phyloP scores from a whole-genome alignment of 2,329 filamentous ascomycete species.

The Fusarium anguioides region DNA sequence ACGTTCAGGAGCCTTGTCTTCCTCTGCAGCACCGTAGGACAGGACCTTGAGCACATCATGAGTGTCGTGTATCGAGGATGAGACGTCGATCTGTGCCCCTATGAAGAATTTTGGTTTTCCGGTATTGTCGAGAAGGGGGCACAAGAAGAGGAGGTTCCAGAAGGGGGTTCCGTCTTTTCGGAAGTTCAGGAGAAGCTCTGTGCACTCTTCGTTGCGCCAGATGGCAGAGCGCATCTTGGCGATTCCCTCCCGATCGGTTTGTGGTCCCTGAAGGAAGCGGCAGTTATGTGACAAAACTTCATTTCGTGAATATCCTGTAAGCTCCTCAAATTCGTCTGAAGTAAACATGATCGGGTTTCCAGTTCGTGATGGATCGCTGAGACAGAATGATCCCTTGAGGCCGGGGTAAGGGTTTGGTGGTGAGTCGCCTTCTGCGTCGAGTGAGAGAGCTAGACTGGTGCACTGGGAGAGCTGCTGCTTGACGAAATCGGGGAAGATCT shows the following conservation, averaged over 20 bases:
- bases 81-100: slow-evolving; percentile 68
- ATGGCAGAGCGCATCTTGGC: slow-evolving; percentile 57
- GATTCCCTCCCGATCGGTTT: slow-evolving; percentile 57
- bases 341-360: slow-evolving; percentile 63
- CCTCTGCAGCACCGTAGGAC: slow-evolving; percentile 49
- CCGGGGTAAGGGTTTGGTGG: slow-evolving; percentile 59
- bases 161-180: slow-evolving; percentile 63
- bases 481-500: slow-evolving; percentile 65
- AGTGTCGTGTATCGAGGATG: slow-evolving; percentile 61
- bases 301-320: slow-evolving; percentile 60
- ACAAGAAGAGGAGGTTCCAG: slow-evolving; percentile 67
- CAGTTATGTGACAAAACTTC: slow-evolving; percentile 63
- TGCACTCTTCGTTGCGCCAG: slow-evolving; percentile 55
- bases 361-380: slow-evolving; percentile 62
- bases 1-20: slow-evolving; percentile 27
- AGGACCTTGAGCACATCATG: slow-evolving; percentile 64
- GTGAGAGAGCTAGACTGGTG: slow-evolving; percentile 58
- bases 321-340: slow-evolving; percentile 63
- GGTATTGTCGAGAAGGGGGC: slow-evolving; percentile 60
- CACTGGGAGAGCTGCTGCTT: slow-evolving; percentile 61
- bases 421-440: slow-evolving; percentile 47
- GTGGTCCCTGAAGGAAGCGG: slow-evolving; percentile 60
- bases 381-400: slow-evolving; percentile 67
- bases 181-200: slow-evolving; percentile 64
- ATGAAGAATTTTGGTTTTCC: slow-evolving; percentile 65